phyloP scores from a whole-genome alignment of 176 grass and related monocot genomes.

The Musa troglodytarum region DNA sequence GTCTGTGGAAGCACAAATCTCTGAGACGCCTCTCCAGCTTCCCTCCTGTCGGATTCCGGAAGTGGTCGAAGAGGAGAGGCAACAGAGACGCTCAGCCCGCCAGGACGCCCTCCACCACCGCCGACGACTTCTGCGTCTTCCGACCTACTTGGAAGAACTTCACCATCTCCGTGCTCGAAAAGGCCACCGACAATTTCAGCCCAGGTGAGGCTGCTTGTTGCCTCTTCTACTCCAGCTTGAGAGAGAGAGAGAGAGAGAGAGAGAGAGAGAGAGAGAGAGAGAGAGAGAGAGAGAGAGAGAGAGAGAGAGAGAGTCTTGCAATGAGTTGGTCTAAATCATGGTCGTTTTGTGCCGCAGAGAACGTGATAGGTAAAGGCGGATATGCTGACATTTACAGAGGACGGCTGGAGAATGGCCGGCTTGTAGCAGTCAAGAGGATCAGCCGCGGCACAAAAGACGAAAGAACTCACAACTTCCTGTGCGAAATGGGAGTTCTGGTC shows the following conservation, averaged over 20 bases:
- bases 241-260: no score
- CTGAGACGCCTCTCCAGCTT: slow-evolving; percentile 12
- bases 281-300: no score
- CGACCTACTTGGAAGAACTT: slow-evolving; percentile 35
- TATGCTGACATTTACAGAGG: slow-evolving; percentile 64
- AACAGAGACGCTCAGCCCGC: not conserved
- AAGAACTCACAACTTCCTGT: slow-evolving; percentile 41
- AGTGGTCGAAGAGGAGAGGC: not conserved
- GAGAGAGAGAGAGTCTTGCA: no score
- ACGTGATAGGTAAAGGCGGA: slow-evolving; percentile 51
- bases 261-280: no score
- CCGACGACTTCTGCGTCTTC: slow-evolving; percentile 16
- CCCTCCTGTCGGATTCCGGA: slow-evolving; percentile 8
- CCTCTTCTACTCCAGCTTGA: not conserved
- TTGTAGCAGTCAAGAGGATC: slow-evolving; percentile 59
- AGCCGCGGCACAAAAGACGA: slow-evolving; percentile 19
- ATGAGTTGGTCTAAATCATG: no score
- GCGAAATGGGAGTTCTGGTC: slow-evolving; percentile 51
- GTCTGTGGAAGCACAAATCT: slow-evolving; percentile 1
- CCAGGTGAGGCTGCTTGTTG: slow-evolving; percentile 18
- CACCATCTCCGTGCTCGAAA: slow-evolving; percentile 41
- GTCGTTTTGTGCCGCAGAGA: slow-evolving; percentile 19
- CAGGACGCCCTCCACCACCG: not conserved
- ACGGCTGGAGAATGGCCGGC: slow-evolving; percentile 34
- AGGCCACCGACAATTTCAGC: slow-evolving; percentile 54